phyloP scores from a whole-genome alignment of 441 rosid genomes.

The Syzygium malaccense region DNA sequence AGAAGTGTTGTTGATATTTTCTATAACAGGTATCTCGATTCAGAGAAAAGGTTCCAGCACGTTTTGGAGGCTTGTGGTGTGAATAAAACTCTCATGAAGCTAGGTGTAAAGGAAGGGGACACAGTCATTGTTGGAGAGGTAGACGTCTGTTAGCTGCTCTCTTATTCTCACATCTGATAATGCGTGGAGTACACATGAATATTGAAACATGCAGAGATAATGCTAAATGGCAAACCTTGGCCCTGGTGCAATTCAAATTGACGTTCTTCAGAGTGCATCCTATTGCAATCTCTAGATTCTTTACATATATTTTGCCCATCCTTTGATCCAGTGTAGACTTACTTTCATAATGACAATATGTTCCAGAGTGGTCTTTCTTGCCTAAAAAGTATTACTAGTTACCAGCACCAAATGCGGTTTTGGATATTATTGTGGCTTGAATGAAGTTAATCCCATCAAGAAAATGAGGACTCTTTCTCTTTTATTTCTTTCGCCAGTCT shows the following conservation, averaged over 20 bases:
- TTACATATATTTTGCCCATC: not conserved
- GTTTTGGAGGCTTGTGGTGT: constrained; percentile 94
- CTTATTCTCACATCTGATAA: not conserved
- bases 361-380: not conserved
- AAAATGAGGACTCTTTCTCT: not conserved
- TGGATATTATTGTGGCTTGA: not conserved
- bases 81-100: constrained; percentile 53
- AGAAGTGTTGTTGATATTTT: not conserved
- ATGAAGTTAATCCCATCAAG: not conserved
- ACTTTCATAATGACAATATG: not conserved
- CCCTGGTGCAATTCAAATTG: not conserved
- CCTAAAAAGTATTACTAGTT: not conserved
- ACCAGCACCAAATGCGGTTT: not conserved
- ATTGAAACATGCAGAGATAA: not conserved
- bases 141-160: not conserved
- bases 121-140: constrained; percentile 87
- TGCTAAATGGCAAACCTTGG: not conserved
- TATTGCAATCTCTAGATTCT: not conserved
- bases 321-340: not conserved
- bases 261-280: not conserved
- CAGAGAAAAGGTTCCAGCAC: constrained; percentile 85
- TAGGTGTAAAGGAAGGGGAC: constrained; percentile 93
- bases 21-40: constrained; percentile 65
- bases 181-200: not conserved
- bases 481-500: not conserved